phyloP scores from a whole-genome alignment of 169 alveolate species.

The Plasmodium coatneyi region DNA sequence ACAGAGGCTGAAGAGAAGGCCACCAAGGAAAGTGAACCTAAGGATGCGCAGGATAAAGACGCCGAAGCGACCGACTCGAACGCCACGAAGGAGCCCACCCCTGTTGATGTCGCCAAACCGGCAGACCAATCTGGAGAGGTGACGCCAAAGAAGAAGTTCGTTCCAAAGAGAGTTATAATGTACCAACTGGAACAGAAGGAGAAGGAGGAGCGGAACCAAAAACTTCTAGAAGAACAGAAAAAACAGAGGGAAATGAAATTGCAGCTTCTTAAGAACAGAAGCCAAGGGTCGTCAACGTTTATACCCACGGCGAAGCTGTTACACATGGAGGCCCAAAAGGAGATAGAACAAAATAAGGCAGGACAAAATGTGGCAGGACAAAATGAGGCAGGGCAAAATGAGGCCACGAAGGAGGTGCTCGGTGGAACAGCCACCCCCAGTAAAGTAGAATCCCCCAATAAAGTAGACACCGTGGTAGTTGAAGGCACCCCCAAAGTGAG shows the following conservation, averaged over 20 bases:
- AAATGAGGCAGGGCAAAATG: no score
- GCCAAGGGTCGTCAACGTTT: slow-evolving; percentile 51
- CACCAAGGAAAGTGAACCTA: background rate
- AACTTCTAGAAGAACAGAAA: slow-evolving; percentile 27
- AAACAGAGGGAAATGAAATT: slow-evolving; percentile 29
- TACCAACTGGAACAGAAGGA: slow-evolving; percentile 31
- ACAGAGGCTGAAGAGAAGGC: background rate
- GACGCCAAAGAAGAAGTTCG: slow-evolving; percentile 10
- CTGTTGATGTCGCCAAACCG: background rate
- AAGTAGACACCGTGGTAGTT: background rate
- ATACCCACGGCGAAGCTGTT: slow-evolving; percentile 68
- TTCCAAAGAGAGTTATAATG: slow-evolving; percentile 58
- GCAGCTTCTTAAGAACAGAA: slow-evolving; percentile 35
- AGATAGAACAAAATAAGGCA: background rate
- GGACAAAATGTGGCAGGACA: no score
- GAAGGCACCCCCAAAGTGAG: background rate
- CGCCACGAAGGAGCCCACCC: background rate
- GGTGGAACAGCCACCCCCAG: background rate
- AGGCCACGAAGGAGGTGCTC: background rate
- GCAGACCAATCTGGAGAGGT: background rate
- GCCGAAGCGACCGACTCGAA: background rate
- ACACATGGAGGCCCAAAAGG: slow-evolving; percentile 28
- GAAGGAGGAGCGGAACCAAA: slow-evolving; percentile 14
- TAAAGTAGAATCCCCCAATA: background rate
- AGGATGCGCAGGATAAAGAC: background rate